Percentiles rank a stretch among this genome's conserved stretches.
phyloP scores from a whole-genome alignment of 805 yeast species.

The Soucietia sequanensis region DNA sequence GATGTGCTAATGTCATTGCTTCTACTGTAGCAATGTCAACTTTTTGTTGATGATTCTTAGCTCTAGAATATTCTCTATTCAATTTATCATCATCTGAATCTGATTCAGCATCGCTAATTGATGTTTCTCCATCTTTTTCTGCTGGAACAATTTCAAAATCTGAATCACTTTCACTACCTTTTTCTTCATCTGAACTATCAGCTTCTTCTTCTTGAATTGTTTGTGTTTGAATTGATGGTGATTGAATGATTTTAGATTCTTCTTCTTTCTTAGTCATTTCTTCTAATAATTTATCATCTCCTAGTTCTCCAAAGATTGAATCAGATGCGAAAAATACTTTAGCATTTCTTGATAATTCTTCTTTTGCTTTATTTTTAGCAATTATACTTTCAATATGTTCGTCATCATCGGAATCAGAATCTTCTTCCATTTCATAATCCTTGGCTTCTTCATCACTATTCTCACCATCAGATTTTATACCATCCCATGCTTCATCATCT shows the following conservation, averaged over 20 bases:
- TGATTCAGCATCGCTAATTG: conserved; percentile 33
- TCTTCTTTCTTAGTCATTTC: conserved; percentile 28
- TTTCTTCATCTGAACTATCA: conserved; percentile 5
- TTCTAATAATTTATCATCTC: conserved; percentile 49
- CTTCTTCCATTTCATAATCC: conserved; percentile 43
- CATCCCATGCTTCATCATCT: conserved; percentile 77
- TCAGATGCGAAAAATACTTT: conserved; percentile 41
- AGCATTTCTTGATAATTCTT: conserved; percentile 34
- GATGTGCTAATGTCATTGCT: conserved; percentile 98
- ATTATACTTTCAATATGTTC: conserved; percentile 61
- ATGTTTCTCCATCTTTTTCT: conserved; percentile 18
- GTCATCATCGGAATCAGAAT: conserved; percentile 63
- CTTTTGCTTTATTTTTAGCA: conserved; percentile 43
- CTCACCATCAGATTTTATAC: conserved; percentile 52
- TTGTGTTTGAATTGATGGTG: conserved; percentile 2
- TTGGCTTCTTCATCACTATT: conserved; percentile 35
- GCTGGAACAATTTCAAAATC: conserved; percentile 45
- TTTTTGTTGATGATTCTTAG: conserved; percentile 54
- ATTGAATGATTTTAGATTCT: not conserved
- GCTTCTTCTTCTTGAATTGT: conserved; percentile 6
- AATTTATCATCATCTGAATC: conserved; percentile 53
- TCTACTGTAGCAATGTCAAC: conserved; percentile 88
- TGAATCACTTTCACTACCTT: conserved; percentile 46
- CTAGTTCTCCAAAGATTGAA: conserved; percentile 36
- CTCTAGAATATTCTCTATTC: conserved; percentile 33